A percentile compares a stretch with the other conserved stretches of the same genome.
These are phyloP conservation scores for Lachnellula suecica DNA, from an alignment of 2,329 filamentous ascomycete species.

Conservation along the genomic window DNA sequence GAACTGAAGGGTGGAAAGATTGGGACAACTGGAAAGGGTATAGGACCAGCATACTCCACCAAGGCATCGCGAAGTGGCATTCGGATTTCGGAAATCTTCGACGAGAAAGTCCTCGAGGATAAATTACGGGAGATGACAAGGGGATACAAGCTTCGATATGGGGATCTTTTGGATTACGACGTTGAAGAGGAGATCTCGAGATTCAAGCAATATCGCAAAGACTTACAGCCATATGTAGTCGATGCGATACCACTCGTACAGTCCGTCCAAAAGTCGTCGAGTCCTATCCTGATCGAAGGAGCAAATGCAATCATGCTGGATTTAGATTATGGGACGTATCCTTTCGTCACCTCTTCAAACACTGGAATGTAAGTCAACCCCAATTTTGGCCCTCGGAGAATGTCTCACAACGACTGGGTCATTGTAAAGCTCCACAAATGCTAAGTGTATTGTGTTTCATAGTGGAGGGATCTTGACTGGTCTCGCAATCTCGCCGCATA, in stretches of 20 bases:
- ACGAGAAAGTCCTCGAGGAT: constrained; percentile 62
- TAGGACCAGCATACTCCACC: constrained; percentile 57
- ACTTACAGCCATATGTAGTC: constrained; percentile 60
- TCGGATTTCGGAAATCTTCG: constrained; percentile 65
- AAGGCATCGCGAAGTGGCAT: constrained; percentile 68
- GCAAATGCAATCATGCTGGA: constrained; percentile 66
- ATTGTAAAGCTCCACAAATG: no score
- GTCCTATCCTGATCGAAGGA: constrained; percentile 66
- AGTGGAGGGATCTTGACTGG: constrained; percentile 62
- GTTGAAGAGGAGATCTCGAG: constrained; percentile 66
- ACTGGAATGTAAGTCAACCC: no score
- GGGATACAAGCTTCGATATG: constrained; percentile 68
- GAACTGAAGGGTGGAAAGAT: constrained; percentile 45
- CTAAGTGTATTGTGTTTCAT: no score
- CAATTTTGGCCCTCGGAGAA: no score
- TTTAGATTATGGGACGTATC: constrained; percentile 55
- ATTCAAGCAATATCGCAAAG: constrained; percentile 57
- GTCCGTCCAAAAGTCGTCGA: constrained; percentile 56
- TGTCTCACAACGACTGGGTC: no score
- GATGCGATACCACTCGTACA: constrained; percentile 64
- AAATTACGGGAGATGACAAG: constrained; percentile 61
- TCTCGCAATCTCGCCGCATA: constrained; percentile 58
- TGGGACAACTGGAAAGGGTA: constrained; percentile 46
- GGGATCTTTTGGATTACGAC: constrained; percentile 63
- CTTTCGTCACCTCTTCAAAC: constrained; percentile 43